phyloP scores from a whole-genome alignment of 2,329 filamentous ascomycete genomes.

The Emergomyces pasteurianus region DNA sequence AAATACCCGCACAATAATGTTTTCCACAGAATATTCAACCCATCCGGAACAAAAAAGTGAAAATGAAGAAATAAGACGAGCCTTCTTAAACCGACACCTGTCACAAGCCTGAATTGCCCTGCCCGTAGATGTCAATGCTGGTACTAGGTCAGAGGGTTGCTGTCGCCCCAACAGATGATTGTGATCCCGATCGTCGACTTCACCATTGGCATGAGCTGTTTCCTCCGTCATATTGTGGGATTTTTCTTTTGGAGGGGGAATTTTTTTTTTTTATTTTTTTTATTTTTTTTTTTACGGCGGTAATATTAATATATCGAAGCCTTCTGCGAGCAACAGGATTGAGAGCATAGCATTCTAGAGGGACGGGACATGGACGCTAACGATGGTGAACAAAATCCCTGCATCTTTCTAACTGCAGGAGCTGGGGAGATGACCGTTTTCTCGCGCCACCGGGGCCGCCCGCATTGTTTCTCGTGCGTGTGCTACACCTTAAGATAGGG shows the following conservation, averaged over 20 bases:
- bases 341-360: not conserved
- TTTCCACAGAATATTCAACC: not conserved
- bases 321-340: not conserved
- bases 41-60: not conserved
- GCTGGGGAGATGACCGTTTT: not conserved
- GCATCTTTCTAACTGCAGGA: not conserved
- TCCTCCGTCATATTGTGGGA: not conserved
- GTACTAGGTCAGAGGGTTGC: not conserved
- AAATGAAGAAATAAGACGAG: not conserved
- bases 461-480: not conserved
- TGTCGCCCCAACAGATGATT: not conserved
- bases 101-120: conserved; percentile 9
- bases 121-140: conserved; percentile 7
- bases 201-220: not conserved
- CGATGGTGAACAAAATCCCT: not conserved
- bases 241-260: too few species aligned
- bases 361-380: not conserved
- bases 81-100: conserved; percentile 9
- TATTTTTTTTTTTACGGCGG: not conserved
- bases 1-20: too few species aligned
- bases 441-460: not conserved
- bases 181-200: not conserved
- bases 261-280: too few species aligned
- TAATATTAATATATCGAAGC: not conserved
- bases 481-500: too few species aligned